Base-by-base conservation (phyloP, 257 asterid species). In the Galeopsis tetrahit region DNA sequence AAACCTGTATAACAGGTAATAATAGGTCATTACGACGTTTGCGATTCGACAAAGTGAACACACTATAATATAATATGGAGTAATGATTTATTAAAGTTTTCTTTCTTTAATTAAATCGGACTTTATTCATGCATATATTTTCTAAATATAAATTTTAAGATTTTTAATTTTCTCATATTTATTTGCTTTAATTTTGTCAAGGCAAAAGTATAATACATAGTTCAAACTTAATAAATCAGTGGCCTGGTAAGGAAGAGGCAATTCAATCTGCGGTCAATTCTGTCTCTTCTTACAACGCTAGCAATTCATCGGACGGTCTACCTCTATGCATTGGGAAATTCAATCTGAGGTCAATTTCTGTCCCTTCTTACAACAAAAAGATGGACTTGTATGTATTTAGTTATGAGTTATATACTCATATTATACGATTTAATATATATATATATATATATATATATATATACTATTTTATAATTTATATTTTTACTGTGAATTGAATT, bases 261-360 rank as follows among this genome's bases (percentile, higher is more conserved):
- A 38, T 49, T 9, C 66, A 59, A 2, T 40, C 72, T 51, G 2
- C 65, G 2, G 67, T 34, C 57, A 33, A 9, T 77, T 66, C 40
- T 80, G 36, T 73, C 69, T 58, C 65, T 85, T 21, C 32, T 72
- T 49, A 10, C 68, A 42, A 21, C 66, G 9, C n/a, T n/a, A n/a
- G n/a, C n/a, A n/a, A n/a, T n/a, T 6, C 56, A 71, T 43, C 78
- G 58, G 51, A 73, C 74, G 5, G 36, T 86, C 32, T 64, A 15
- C n/a, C 89, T 86, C 5, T 73, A 86, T 78, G 74, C 71, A 8
- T 71, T 82, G 2, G 89, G 88, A 0, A 4, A 86, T 88, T 74
- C 91, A 88, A 78, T 75, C 71, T 6, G 88, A 91, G 28, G 79
- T 88, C 56, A 85, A 88, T n/a, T 66, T 74, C 81, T 39, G 84